These are phyloP conservation scores for Phytopythium helicoides DNA, from an alignment of 352 stramenopile genomes.

Conservation along the genomic window DNA sequence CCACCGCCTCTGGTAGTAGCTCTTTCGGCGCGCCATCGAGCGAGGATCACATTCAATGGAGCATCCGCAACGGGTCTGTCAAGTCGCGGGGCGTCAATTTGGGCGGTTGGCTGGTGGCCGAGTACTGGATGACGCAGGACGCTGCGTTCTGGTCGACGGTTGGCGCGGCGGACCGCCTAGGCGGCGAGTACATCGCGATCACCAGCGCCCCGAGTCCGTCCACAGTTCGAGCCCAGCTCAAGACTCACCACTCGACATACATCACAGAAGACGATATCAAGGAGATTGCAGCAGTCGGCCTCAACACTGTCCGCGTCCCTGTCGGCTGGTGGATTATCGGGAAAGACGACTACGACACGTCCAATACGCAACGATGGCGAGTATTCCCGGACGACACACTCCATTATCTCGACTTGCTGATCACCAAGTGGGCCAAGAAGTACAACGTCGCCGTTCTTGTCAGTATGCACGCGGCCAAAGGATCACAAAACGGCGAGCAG, in stretches of 20 bases:
- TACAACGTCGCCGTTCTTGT: conserved; percentile 57
- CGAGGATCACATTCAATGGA: conserved; percentile 3
- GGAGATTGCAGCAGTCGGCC: conserved; percentile 20
- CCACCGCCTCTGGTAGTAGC: background rate
- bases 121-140: conserved; percentile 53
- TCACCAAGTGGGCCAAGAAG: conserved; percentile 39
- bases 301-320: conserved; percentile 27
- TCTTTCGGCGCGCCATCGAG: no score
- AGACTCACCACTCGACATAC: conserved; percentile 19
- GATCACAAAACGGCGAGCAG: conserved; percentile 51
- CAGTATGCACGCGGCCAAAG: conserved; percentile 48
- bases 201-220: background rate
- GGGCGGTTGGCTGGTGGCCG: conserved; percentile 57
- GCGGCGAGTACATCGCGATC: conserved; percentile 19
- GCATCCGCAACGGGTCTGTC: conserved; percentile 8
- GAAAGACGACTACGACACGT: conserved; percentile 5
- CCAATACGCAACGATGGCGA: background rate
- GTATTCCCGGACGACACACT: background rate
- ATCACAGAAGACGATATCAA: conserved; percentile 51
- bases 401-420: background rate
- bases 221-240: conserved; percentile 3
- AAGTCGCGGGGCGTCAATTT: conserved; percentile 46
- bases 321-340: conserved; percentile 22
- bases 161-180: conserved; percentile 19
- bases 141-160: conserved; percentile 61